phyloP scores from a whole-genome alignment of 805 yeast species.

The Lachancea thermotolerans region DNA sequence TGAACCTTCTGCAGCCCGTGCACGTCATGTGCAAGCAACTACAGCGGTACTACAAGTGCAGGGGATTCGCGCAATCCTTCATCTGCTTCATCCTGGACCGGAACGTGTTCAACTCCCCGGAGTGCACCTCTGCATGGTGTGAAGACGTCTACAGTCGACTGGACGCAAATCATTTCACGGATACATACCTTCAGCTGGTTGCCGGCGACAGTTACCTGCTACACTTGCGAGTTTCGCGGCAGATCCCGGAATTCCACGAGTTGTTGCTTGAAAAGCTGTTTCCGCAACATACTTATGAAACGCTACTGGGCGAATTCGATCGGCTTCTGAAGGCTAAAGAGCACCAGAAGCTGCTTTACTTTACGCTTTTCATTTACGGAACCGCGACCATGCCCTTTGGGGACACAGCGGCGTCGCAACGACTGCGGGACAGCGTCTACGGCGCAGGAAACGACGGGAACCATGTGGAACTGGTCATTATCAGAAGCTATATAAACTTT shows the following conservation, averaged over 20 bases:
- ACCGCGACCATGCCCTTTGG: slow-evolving; percentile 20
- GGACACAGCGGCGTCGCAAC: slow-evolving; percentile 7
- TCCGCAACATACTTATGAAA: slow-evolving; percentile 1
- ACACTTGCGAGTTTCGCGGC: slow-evolving; percentile 19
- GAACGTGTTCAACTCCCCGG: slow-evolving; percentile 20
- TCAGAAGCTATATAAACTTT: slow-evolving; percentile 18
- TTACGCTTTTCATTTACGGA: slow-evolving; percentile 21
- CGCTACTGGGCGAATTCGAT: slow-evolving; percentile 17
- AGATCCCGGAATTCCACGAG: slow-evolving; percentile 17
- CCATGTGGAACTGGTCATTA: slow-evolving; percentile 24
- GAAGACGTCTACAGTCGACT: slow-evolving; percentile 3
- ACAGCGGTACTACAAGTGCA: slow-evolving; percentile 6
- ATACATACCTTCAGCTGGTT: slow-evolving; percentile 13
- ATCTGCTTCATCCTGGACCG: slow-evolving; percentile 25
- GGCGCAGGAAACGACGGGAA: slow-evolving; percentile 17
- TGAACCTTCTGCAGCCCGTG: slow-evolving; percentile 17
- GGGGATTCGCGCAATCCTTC: slow-evolving; percentile 10
- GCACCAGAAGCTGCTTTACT: slow-evolving; percentile 22
- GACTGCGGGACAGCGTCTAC: slow-evolving; percentile 19
- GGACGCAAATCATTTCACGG: slow-evolving; percentile 3
- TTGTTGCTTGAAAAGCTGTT: slow-evolving; percentile 12
- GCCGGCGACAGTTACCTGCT: slow-evolving; percentile 18
- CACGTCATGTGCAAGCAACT: slow-evolving; percentile 14
- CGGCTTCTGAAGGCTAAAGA: slow-evolving; percentile 14
- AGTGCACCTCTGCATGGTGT: slow-evolving; percentile 17